Evolutionary conservation across 2,329 filamentous ascomycete species (phyloP).

Genomic region (Chaetomiaceae sp.): DNA sequence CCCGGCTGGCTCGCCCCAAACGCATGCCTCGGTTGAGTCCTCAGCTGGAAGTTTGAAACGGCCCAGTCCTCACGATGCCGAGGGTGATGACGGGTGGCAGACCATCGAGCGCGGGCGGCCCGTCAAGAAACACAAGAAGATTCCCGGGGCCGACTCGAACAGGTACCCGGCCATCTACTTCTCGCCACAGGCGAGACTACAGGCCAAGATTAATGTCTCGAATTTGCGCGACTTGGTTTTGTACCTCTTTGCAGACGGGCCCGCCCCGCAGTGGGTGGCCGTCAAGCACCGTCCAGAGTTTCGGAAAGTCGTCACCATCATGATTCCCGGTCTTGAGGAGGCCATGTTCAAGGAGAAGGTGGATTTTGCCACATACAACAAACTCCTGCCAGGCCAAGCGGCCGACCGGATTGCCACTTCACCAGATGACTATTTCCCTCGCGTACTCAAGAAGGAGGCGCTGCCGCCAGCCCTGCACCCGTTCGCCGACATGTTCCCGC

Average conservation of each 20-base stretch:
- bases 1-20: slow-evolving; percentile 6
- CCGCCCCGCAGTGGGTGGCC: slow-evolving; percentile 59
- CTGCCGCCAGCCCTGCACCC: slow-evolving; percentile 53
- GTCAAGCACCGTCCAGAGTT: slow-evolving; percentile 58
- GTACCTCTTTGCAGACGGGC: slow-evolving; percentile 61
- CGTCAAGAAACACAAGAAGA: slow-evolving; percentile 55
- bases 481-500: slow-evolving; percentile 75
- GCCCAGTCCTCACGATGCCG: slow-evolving; percentile 39
- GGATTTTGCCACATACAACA: slow-evolving; percentile 43
- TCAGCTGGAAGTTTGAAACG: slow-evolving; percentile 42
- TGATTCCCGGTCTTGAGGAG: slow-evolving; percentile 87
- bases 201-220: slow-evolving; percentile 56
- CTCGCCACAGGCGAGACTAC: slow-evolving; percentile 50
- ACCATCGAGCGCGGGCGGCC: slow-evolving; percentile 42
- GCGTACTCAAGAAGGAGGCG: slow-evolving; percentile 42
- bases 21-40: slow-evolving; percentile 25
- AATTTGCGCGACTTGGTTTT: slow-evolving; percentile 58
- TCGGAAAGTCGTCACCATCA: slow-evolving; percentile 77
- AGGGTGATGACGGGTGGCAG: slow-evolving; percentile 44
- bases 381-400: slow-evolving; percentile 27
- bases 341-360: slow-evolving; percentile 71
- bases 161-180: slow-evolving; percentile 57
- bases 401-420: slow-evolving; percentile 35
- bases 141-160: slow-evolving; percentile 47
- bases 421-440: slow-evolving; percentile 56